Base-by-base conservation (phyloP, 1,284 basidiomycete genomes). In the Athelia psychrophila region DNA sequence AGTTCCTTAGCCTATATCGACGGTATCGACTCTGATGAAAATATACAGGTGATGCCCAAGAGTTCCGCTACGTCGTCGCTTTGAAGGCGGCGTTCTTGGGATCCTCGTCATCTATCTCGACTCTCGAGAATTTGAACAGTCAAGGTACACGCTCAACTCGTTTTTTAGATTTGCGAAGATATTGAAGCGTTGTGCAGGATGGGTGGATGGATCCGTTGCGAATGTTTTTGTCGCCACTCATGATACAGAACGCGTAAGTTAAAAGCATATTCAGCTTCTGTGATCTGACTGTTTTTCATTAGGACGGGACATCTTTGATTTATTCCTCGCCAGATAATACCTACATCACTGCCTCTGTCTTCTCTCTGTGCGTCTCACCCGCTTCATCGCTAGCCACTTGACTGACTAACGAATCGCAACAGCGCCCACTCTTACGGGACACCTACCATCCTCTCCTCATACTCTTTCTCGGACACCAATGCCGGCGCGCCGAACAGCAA, bases 221-320 rank as follows among this genome's bases (percentile, higher is more conserved):
- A 73, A 72, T 50, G 65, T 71, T 47, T 71, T 73, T 51, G 71
- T 73, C 36, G 63, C 68, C 0, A 70, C 70, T 50, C 72, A 74
- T 53, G 72, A 74, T 53, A 70, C 71, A 1, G 72, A 72, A 50
- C 55, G 65, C 8, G 65, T 61, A 36, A 51, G 57, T 42, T 30
- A 5, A 30, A 30, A 13, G 6, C 27, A 6, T 13, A 30, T 13
- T 5, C 27, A 13, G 27, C 13, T 13, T 30, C 27, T 6, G 13
- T 13, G 6, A 13, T 30, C 27, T 23, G 8, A 53, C 42, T 20
- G 16, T 44, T 6, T 38, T 42, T 19, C 49, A 5, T 30, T 55
- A 68, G 54, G 60, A 56, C 38, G 67, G 64, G 2, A 49, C 53
- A 16, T 67, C 70, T 1, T 59, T 73, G 16, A 71, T 63, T 48